Percentiles rank a stretch among this genome's conserved stretches.
These are phyloP conservation scores for Nematodospora anomalae DNA, from an alignment of 1,139 yeast species.

Conservation along the genomic window DNA sequence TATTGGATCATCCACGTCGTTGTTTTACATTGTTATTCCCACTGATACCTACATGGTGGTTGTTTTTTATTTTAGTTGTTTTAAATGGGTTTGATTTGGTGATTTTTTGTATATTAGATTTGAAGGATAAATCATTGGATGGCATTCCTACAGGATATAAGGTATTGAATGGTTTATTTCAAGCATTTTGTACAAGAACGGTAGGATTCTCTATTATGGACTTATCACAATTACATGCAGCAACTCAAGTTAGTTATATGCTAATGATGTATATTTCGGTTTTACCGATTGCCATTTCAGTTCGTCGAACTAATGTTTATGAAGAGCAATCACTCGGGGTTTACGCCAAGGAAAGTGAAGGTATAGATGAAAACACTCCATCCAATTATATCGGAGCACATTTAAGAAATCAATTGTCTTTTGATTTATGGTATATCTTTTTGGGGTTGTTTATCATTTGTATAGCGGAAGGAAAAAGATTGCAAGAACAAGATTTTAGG, in stretches of 20 bases:
- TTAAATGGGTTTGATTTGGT: conserved; percentile 78
- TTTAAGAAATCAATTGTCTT: conserved; percentile 85
- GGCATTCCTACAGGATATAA: conserved; percentile 64
- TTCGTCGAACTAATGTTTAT: conserved; percentile 93
- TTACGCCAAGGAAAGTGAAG: conserved; percentile 49
- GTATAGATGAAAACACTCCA: conserved; percentile 37
- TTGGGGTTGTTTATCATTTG: conserved; percentile 84
- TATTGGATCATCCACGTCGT: conserved; percentile 94
- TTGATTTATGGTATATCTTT: conserved; percentile 92
- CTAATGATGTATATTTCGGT: conserved; percentile 98
- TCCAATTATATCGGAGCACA: conserved; percentile 81
- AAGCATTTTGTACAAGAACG: conserved; percentile 90
- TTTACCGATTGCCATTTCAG: conserved; percentile 91
- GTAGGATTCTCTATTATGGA: conserved; percentile 84
- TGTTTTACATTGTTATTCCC: conserved; percentile 93
- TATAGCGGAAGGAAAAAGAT: conserved; percentile 72
- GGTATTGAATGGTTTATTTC: conserved; percentile 79
- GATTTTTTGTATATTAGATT: conserved; percentile 75
- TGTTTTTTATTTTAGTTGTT: conserved; percentile 67
- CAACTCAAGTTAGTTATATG: conserved; percentile 90
- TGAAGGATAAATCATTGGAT: conserved; percentile 48
- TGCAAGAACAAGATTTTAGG: conserved; percentile 45
- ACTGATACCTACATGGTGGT: conserved; percentile 93
- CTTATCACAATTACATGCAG: conserved; percentile 73
- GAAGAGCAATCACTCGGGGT: conserved; percentile 95